Base-by-base conservation (phyloP, 768 basidiomycete genomes). In the Mycena maculata region DNA sequence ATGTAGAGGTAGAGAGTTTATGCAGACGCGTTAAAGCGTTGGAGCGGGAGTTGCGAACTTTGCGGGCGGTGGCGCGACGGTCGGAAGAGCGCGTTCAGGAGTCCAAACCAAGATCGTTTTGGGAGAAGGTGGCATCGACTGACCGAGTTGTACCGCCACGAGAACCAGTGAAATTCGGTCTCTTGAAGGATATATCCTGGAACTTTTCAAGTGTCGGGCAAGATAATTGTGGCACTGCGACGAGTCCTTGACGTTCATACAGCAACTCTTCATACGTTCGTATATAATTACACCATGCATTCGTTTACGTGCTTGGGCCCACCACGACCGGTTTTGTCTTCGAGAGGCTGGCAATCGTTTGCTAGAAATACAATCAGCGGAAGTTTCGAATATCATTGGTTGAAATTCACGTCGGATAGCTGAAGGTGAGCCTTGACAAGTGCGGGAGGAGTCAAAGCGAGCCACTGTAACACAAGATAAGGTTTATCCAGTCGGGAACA, bases 391-490 rank as follows among this genome's bases (percentile, higher is more conserved):
- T 30, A 20, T 38, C 36, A n/a, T 2, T 16, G 18, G 13, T 20
- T 8, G 13, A 41, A 27, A 48, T 49, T 80, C 41, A 75, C 80
- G 42, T 81, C 80, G 11, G 78, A 77, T 5, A 86, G 58, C 27
- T 79, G 79, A 25, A 85, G 77, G 54, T 85, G 82, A 2, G 80
- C 82, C 65, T 85, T 76, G 39, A 86, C 86, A 36, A 86, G 60
- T 12, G 75, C 80, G 3, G 84, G 82, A 4, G 85, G 84, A 2
- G 79, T 85, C 67, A 86, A 66, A 1, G 84, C 84, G 5, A 86
- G 74, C 83, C 82, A 84, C 78, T 79, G n/a, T 9, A 33, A 44
- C 23, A 27, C 8, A 60, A 33, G 18, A 33, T 44, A 31, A 55
- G 48, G 15, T 15, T 53, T 23, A 25, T 38, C n/a, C 5, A 41